A percentile compares a stretch with the other conserved stretches of the same genome.
These are phyloP conservation scores for Haplosporangium gracile DNA, from an alignment of 192 early-diverging fungal species.

Conservation along the genomic window DNA sequence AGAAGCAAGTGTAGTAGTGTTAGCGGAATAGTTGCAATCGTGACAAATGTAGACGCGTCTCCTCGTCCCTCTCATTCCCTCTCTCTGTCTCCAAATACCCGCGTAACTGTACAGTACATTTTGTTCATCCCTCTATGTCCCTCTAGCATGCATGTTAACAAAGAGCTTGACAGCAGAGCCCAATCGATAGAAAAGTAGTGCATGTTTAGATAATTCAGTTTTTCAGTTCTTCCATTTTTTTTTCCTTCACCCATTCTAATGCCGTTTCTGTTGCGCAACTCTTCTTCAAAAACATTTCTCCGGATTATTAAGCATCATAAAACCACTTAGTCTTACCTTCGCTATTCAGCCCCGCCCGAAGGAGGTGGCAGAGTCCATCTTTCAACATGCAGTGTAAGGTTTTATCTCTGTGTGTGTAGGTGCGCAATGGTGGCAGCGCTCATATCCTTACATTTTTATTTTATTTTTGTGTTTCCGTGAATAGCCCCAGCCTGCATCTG, in stretches of 20 bases:
- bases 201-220: too few species aligned
- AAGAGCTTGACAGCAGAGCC: too few species aligned
- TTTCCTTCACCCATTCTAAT: too few species aligned
- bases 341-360: too few species aligned
- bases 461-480: constrained; percentile 6
- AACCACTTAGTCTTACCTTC: too few species aligned
- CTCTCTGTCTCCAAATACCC: neutral
- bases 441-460: neutral
- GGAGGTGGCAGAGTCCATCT: neutral
- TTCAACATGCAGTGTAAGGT: neutral
- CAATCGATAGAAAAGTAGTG: too few species aligned
- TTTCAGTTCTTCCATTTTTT: too few species aligned
- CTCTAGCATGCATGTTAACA: too few species aligned
- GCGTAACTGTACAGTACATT: neutral
- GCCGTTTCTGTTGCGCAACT: too few species aligned
- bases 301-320: too few species aligned
- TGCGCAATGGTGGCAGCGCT: neutral
- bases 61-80: neutral
- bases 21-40: neutral
- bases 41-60: neutral
- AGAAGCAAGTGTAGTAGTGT: neutral
- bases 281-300: too few species aligned
- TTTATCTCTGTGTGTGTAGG: neutral
- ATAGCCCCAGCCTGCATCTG: neutral
- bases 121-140: neutral